Base-by-base conservation (phyloP, 441 rosid species). In the Euphorbia celastroides region DNA sequence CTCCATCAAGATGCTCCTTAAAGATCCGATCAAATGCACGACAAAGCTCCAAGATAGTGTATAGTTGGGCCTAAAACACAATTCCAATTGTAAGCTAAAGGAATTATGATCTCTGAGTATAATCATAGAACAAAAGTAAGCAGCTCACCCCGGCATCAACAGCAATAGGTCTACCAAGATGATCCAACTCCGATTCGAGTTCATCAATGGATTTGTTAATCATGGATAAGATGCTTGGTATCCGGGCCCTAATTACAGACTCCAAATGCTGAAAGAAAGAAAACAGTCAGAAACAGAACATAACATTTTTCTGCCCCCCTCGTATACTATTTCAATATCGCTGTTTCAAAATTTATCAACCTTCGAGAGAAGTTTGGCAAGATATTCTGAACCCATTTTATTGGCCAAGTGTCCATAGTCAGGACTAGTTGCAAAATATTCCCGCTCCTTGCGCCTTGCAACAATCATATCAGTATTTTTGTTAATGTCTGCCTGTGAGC, bases 1-100 rank as follows among this genome's bases (percentile, higher is more conserved):
- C 98, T 84, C 97, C 99, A 80, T 95, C 98, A 79, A 95, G 84
- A 73, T 95, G 99, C 74, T 95, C 97, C 84, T 87, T 95, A 79
- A 92, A 95, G 52, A 94, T 86, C 69, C 98, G 98, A 68, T 94
- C 99, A 85, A 94, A 94, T 51, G 99, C 99, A 70, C 97, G 90
- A 50, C 98, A 94, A 54, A 94, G 77, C 80, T 90, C 97, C 78
- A 94, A 83, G 77, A 94, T 92, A 42, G 96, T 94, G 77, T 94
- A 94, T 56, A 94, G 82, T 74, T 90, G 96, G 69, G 98, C 99
- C 99, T 94, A 77, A 30, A 61, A 72, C 48, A 71, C 48, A 52
- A 12, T 27, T 68, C 59, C 57, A 55, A 50, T 61, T n/a, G n/a
- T n/a, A n/a, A n/a, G n/a, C n/a, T n/a, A n/a, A n/a, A n/a, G n/a